Evolutionary conservation across 2,329 filamentous ascomycete genomes (phyloP).

Genomic region (Alternaria tenuissima): DNA sequence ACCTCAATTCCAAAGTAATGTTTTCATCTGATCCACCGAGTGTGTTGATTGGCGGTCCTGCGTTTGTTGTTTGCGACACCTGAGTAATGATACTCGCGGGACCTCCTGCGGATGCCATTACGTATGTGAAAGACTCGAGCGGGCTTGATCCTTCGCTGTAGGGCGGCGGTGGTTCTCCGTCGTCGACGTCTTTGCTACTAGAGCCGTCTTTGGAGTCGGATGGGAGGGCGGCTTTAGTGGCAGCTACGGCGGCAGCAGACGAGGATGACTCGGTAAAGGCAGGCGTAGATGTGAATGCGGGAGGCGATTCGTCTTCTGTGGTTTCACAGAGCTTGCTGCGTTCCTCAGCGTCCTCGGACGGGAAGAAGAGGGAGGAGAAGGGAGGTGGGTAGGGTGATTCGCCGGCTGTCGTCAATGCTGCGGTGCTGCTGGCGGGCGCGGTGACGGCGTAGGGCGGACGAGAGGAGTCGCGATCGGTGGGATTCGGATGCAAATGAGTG

Average conservation of each 20-base stretch:
- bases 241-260: constrained; percentile 60
- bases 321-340: constrained; percentile 54
- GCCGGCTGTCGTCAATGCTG: constrained; percentile 54
- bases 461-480: constrained; percentile 35
- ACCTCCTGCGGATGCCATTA: constrained; percentile 97
- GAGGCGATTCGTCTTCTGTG: constrained; percentile 50
- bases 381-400: constrained; percentile 66
- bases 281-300: constrained; percentile 62
- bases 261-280: constrained; percentile 61
- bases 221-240: constrained; percentile 87
- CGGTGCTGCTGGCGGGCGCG: constrained; percentile 47
- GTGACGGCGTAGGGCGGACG: constrained; percentile 41
- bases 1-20: constrained; percentile 94
- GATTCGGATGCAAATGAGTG: constrained; percentile 50
- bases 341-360: constrained; percentile 58
- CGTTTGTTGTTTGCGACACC: constrained; percentile 77
- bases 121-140: constrained; percentile 89
- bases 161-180: constrained; percentile 92
- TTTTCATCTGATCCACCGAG: constrained; percentile 92
- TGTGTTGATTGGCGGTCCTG: constrained; percentile 85
- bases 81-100: constrained; percentile 99
- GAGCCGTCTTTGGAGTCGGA: constrained; percentile 78
- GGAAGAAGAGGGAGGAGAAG: constrained; percentile 70
- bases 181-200: constrained; percentile 75
- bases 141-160: constrained; percentile 96